These are phyloP conservation scores for Platismatia glauca DNA, from an alignment of 495 filamentous ascomycete species.

Conservation along the genomic window DNA sequence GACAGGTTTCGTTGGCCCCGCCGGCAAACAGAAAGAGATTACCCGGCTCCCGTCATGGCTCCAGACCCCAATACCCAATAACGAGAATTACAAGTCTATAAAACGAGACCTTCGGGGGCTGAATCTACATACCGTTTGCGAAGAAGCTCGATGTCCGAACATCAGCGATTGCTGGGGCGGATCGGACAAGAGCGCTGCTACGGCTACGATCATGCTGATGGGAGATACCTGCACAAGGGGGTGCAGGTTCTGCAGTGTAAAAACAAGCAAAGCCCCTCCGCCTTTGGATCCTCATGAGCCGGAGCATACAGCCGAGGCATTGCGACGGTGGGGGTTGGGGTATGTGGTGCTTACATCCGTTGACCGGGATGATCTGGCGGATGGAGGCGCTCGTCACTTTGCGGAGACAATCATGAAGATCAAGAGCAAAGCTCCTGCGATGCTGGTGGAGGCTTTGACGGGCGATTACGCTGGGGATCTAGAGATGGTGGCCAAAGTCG, in stretches of 20 bases:
- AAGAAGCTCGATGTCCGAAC: slow-evolving; percentile 95
- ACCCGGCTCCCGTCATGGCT: slow-evolving; percentile 90
- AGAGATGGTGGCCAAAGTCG: slow-evolving; percentile 74
- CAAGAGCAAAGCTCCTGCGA: slow-evolving; percentile 75
- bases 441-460: slow-evolving; percentile 92
- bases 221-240: slow-evolving; percentile 96
- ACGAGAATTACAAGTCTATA: slow-evolving; percentile 81
- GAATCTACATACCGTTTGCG: slow-evolving; percentile 89
- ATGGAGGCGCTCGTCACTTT: slow-evolving; percentile 85
- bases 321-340: slow-evolving; percentile 85
- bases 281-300: slow-evolving; percentile 94
- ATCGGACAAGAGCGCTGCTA: slow-evolving; percentile 74
- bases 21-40: slow-evolving; percentile 75
- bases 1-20: slow-evolving; percentile 75
- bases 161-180: slow-evolving; percentile 98
- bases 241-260: slow-evolving; percentile 94
- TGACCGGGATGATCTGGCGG: slow-evolving; percentile 82
- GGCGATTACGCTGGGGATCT: slow-evolving; percentile 79
- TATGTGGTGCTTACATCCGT: slow-evolving; percentile 93
- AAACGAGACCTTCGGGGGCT: slow-evolving; percentile 86
- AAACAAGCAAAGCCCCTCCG: slow-evolving; percentile 68
- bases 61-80: slow-evolving; percentile 84
- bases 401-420: slow-evolving; percentile 92
- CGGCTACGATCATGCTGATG: slow-evolving; percentile 99
- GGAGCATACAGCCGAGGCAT: slow-evolving; percentile 90